Evolutionary conservation across 2,329 filamentous ascomycete species (phyloP).

Genomic region (Talaromyces funiculosus): DNA sequence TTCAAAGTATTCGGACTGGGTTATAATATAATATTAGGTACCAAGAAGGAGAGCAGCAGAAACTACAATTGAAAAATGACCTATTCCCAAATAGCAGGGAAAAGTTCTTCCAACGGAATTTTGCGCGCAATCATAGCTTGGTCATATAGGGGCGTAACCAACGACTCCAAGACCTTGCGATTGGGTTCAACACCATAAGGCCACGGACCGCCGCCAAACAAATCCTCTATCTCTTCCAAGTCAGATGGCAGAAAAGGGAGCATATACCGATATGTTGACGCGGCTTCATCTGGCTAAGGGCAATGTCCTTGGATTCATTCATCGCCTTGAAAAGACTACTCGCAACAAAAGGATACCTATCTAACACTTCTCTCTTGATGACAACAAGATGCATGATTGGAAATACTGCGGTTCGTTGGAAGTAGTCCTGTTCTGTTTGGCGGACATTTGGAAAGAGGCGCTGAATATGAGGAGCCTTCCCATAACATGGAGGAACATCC

Average conservation of each 20-base stretch:
- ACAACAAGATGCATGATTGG: slow-evolving; percentile 31
- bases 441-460: slow-evolving; percentile 30
- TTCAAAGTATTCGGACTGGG: no score
- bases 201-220: slow-evolving; percentile 25
- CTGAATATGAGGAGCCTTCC: slow-evolving; percentile 17
- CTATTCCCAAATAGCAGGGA: slow-evolving; percentile 6
- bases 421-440: slow-evolving; percentile 30
- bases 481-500: slow-evolving; percentile 27
- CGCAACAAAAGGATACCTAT: slow-evolving; percentile 27
- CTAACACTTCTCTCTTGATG: slow-evolving; percentile 22
- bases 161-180: slow-evolving; percentile 26
- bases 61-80: background rate
- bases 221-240: slow-evolving; percentile 30
- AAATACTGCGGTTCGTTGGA: slow-evolving; percentile 24
- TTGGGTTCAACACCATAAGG: slow-evolving; percentile 30
- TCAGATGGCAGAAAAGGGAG: slow-evolving; percentile 30
- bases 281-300: slow-evolving; percentile 19
- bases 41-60: no score
- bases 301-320: slow-evolving; percentile 29
- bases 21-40: no score
- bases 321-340: slow-evolving; percentile 30
- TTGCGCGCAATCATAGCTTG: slow-evolving; percentile 27
- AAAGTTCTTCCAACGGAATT: slow-evolving; percentile 27
- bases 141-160: slow-evolving; percentile 26
- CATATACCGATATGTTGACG: slow-evolving; percentile 25